Evolutionary conservation across 2,329 filamentous ascomycete genomes (phyloP), one percentile per base, ranked within the genome.

Genomic region (Helotiales sp.): DNA sequence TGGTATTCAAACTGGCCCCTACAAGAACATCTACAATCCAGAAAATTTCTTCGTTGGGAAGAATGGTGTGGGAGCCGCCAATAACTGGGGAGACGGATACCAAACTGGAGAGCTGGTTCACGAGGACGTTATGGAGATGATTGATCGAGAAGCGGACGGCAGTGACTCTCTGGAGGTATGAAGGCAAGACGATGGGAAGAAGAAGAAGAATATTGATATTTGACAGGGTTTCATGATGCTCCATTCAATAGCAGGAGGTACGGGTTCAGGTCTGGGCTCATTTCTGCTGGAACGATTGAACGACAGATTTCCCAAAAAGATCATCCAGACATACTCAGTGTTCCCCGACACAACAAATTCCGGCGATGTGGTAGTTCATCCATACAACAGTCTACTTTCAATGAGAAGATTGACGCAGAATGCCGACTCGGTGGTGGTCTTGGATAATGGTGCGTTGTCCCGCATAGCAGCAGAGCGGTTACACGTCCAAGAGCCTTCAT

Each of bases 61-160:
- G 79, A 91, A 95, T 81, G 96, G 96, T 66, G 89, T 93, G 64
- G 96, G 96, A 54, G 96, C 96, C 6, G 96, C 93, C 54, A 99
- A 99, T 81, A 99, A 98, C 80, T 99, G 96, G 96, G 96, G 94
- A 69, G 92, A 96, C 76, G 96, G 96, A 55, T 99, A 99, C 81
- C 90, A 96, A 72, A 94, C 93, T 63, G 96, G 94, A 73, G 94
- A 97, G 79, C 85, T 86, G 52, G 93, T 99, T 22, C 93, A 95
- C 74, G 96, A 99, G 79, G 96, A 99, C 78, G 93, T 99, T 64
- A 93, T 99, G 86, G 96, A 99, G 79, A 99, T 99, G 93, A 97
- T 99, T 76, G 96, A 99, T 78, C 91, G 96, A 68, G 96, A 99
- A 79, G 96, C 96, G 17, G 96, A 99, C 80, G 96, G 96, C 34